Conservation (phyloP, 148 eudicot species). For the Pharnaceum exiguum region DNA sequence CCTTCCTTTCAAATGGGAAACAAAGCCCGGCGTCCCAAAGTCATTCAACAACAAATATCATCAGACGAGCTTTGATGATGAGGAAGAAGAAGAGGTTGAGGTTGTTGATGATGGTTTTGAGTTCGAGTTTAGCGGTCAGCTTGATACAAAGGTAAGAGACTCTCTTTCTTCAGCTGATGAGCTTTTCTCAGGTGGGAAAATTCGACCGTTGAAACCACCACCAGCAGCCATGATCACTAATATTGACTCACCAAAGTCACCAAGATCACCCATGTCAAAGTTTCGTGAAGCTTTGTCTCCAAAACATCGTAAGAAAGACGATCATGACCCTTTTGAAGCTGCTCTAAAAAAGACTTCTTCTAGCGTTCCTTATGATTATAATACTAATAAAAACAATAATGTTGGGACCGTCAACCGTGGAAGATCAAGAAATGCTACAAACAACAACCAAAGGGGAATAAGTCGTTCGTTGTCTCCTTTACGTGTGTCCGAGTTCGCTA, state of each 20-base stretch:
- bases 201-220: slow-evolving; percentile 29
- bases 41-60: neutral
- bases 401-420: too few species aligned
- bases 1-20: slow-evolving; percentile 41
- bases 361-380: too few species aligned
- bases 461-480: slow-evolving; percentile 38
- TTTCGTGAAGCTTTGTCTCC: slow-evolving; percentile 14
- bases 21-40: slow-evolving; percentile 29
- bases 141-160: slow-evolving; percentile 23
- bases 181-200: slow-evolving; percentile 28
- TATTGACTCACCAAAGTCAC: slow-evolving; percentile 3
- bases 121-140: slow-evolving; percentile 56
- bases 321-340: slow-evolving; percentile 12
- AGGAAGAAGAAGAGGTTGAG: neutral
- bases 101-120: slow-evolving; percentile 46
- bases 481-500: slow-evolving; percentile 36
- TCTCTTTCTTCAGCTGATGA: slow-evolving; percentile 31
- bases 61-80: too few species aligned
- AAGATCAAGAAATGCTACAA: neutral
- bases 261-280: slow-evolving; percentile 9
- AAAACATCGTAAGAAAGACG: slow-evolving; percentile 7
- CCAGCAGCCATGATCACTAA: neutral
- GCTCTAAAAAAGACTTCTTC: slow-evolving; percentile 1
- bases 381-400: too few species aligned
- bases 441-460: slow-evolving; percentile 14